These are phyloP conservation scores for Solanum corneliomulleri DNA, from an alignment of 257 asterid species.

Conservation along the genomic window DNA sequence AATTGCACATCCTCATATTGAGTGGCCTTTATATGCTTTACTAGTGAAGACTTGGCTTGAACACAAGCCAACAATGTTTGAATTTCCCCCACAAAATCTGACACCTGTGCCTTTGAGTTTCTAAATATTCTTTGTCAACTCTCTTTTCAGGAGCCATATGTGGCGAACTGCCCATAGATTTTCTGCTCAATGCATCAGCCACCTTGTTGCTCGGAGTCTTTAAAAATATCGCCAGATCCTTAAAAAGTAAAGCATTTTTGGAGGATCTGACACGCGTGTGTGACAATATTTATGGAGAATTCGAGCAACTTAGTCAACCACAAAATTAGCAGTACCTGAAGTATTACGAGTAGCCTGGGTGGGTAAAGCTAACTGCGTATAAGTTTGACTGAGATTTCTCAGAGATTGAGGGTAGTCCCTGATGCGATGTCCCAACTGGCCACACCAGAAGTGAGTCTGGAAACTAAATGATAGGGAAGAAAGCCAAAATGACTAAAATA, in stretches of 20 bases:
- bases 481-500: background rate
- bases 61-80: background rate
- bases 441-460: background rate
- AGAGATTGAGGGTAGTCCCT: background rate
- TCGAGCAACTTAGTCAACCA: background rate
- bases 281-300: background rate
- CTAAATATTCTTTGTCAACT: background rate
- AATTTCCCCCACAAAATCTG: background rate
- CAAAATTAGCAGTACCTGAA: background rate
- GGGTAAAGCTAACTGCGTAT: background rate
- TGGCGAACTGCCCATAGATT: background rate
- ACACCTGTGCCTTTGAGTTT: background rate
- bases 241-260: background rate
- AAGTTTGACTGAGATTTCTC: background rate
- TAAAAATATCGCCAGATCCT: background rate
- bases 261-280: background rate
- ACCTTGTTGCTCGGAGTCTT: background rate
- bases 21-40: background rate
- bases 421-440: background rate
- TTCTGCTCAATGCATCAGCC: background rate
- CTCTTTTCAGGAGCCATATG: background rate
- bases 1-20: background rate
- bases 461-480: background rate
- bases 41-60: background rate
- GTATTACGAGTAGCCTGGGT: background rate